phyloP scores from a whole-genome alignment of 139 green algal species.

The Coelastrella sp. region DNA sequence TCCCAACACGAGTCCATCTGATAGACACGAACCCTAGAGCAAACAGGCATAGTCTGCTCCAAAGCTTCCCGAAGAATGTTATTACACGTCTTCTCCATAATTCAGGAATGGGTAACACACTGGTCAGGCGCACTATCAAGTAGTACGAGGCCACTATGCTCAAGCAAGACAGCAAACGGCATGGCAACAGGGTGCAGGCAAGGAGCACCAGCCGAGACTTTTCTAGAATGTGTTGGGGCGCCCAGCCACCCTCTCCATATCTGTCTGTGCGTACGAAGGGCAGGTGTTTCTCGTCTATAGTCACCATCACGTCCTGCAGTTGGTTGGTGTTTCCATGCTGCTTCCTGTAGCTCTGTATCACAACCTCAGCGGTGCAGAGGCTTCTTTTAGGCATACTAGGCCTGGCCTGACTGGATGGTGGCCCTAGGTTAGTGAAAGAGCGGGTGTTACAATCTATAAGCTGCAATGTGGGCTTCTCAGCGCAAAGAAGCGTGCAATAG shows the following conservation, averaged over 20 bases:
- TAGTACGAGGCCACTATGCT: conserved; percentile 67
- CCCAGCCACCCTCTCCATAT: conserved; percentile 59
- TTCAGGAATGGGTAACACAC: background rate
- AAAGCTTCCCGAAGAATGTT: conserved; percentile 60
- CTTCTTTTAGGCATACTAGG: too few relatives aligned
- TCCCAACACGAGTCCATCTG: conserved; percentile 58
- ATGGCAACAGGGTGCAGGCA: conserved; percentile 61
- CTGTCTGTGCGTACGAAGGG: conserved; percentile 60
- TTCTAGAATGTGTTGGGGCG: conserved; percentile 25
- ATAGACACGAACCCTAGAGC: conserved; percentile 79
- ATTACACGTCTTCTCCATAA: conserved; percentile 49
- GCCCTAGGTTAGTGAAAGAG: too few relatives aligned
- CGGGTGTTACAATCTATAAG: too few relatives aligned
- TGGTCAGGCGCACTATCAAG: conserved; percentile 29
- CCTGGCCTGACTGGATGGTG: too few relatives aligned
- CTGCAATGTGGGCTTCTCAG: too few relatives aligned
- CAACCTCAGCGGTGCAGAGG: too few relatives aligned
- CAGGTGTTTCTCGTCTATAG: conserved; percentile 7
- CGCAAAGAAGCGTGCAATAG: too few relatives aligned
- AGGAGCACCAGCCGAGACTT: conserved; percentile 57
- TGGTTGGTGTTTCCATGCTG: background rate
- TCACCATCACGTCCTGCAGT: background rate
- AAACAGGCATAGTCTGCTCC: conserved; percentile 72
- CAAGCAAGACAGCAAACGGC: conserved; percentile 51
- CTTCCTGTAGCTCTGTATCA: too few relatives aligned